A percentile compares a stretch with the other conserved stretches of the same genome.
Conservation (phyloP, 352 stramenopile genomes). For the Pythium utonaiense region DNA sequence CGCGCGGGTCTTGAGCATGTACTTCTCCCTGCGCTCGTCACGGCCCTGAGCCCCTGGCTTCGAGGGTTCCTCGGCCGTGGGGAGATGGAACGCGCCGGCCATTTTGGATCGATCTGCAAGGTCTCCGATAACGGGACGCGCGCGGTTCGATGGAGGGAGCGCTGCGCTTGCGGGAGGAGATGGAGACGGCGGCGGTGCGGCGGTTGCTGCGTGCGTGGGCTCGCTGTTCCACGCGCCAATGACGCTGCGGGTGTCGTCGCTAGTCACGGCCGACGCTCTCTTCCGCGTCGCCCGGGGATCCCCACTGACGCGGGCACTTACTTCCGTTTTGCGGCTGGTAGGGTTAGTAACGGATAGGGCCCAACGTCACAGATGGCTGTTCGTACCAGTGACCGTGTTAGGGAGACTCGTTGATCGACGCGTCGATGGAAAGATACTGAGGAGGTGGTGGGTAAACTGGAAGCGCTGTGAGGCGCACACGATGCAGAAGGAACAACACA, state of each 20-base stretch:
- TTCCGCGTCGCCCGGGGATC: conserved; percentile 3
- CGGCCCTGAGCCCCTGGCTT: not conserved
- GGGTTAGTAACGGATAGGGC: not conserved
- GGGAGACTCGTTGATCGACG: not conserved
- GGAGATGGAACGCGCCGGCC: conserved; percentile 21
- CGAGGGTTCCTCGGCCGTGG: not conserved
- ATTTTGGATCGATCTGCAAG: not conserved
- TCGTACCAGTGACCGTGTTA: not conserved
- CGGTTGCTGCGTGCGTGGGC: not conserved
- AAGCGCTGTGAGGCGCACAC: not conserved
- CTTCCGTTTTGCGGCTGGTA: not conserved
- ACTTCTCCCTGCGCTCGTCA: conserved; percentile 59
- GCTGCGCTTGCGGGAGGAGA: not conserved
- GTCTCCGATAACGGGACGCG: not conserved
- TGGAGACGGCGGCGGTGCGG: not conserved
- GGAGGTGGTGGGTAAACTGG: not conserved
- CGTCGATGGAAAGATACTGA: not conserved
- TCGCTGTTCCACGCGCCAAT: not conserved
- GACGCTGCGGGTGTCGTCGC: not conserved
- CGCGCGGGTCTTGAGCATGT: conserved; percentile 65
- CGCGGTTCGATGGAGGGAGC: not conserved
- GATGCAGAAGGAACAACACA: conserved; percentile 1
- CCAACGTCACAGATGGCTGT: not conserved
- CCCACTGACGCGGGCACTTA: not conserved
- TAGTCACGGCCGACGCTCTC: not conserved